Conservation (phyloP, 352 stramenopile species). For the Phytophthora pluvialis region DNA sequence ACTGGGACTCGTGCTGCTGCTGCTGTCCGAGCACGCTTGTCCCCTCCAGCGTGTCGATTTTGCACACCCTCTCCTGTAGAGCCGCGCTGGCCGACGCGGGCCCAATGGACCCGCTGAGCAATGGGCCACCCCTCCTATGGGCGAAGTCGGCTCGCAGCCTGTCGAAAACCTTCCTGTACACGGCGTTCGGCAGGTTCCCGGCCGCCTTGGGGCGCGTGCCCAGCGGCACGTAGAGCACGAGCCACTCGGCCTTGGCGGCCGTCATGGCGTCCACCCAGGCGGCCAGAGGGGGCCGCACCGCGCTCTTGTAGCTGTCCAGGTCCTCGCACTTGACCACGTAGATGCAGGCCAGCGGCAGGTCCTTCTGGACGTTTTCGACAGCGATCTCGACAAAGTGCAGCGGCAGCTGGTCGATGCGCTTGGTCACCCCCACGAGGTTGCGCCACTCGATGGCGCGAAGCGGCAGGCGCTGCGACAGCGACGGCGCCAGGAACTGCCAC, state of each 20-base stretch:
- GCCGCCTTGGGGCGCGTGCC: conserved; percentile 69
- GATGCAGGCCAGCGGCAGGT: conserved; percentile 60
- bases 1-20: conserved; percentile 82
- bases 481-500: conserved; percentile 82
- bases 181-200: conserved; percentile 42
- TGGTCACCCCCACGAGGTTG: conserved; percentile 79
- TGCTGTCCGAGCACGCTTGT: conserved; percentile 75
- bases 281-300: conserved; percentile 52
- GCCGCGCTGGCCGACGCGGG: conserved; percentile 13
- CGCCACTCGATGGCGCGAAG: conserved; percentile 83
- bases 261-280: conserved; percentile 83
- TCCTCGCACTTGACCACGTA: conserved; percentile 90
- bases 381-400: conserved; percentile 57
- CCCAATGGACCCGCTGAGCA: conserved; percentile 15
- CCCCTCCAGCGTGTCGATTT: conserved; percentile 82
- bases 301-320: conserved; percentile 69
- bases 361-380: conserved; percentile 21
- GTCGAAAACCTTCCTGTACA: conserved; percentile 88
- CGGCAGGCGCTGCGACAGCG: conserved; percentile 65
- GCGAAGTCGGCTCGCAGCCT: conserved; percentile 68
- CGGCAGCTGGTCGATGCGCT: conserved; percentile 67
- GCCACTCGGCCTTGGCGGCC: conserved; percentile 67
- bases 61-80: conserved; percentile 72
- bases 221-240: conserved; percentile 87
- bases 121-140: conserved; percentile 40